A percentile compares a stretch with the other conserved stretches of the same genome.
Evolutionary conservation across 2,329 filamentous ascomycete genomes (phyloP).

Genomic region (Pseudogymnoascus sp.): DNA sequence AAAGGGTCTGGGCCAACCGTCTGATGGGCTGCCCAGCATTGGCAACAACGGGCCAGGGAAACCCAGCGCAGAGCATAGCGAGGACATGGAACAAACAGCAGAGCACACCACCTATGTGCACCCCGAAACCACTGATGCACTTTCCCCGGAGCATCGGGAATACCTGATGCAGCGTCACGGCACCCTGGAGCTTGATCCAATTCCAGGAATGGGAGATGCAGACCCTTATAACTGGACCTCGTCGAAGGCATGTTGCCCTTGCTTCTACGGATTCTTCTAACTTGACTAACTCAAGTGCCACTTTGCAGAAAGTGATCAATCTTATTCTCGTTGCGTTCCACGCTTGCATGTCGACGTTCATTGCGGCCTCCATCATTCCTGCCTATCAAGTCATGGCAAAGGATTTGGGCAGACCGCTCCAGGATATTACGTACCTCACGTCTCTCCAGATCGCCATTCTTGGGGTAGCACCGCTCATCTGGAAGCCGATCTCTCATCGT

Average conservation of each 20-base stretch:
- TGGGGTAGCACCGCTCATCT: constrained; percentile 42
- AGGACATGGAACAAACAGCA: neutral
- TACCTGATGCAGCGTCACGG: constrained; percentile 44
- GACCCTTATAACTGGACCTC: constrained; percentile 47
- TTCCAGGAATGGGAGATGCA: constrained; percentile 38
- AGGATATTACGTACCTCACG: constrained; percentile 39
- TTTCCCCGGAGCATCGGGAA: constrained; percentile 37
- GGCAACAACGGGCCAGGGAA: neutral
- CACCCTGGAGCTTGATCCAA: constrained; percentile 42
- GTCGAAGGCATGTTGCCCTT: constrained; percentile 35
- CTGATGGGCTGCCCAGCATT: neutral
- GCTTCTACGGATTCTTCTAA: neutral
- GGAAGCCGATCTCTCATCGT: constrained; percentile 42
- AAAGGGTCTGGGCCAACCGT: neutral
- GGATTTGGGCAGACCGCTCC: constrained; percentile 36
- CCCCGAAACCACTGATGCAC: constrained; percentile 21
- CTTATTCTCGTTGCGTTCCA: constrained; percentile 42
- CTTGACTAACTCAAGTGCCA: neutral
- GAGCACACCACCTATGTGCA: constrained; percentile 17
- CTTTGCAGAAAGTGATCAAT: constrained; percentile 36
- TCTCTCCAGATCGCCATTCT: constrained; percentile 43
- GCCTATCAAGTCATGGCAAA: constrained; percentile 39
- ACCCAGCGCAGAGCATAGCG: neutral
- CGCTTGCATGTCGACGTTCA: constrained; percentile 44
- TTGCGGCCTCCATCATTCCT: constrained; percentile 40